Percentiles rank a stretch among this genome's conserved stretches.
These are phyloP conservation scores for Penicillium turbatum DNA, from an alignment of 495 filamentous ascomycete genomes.

Conservation along the genomic window DNA sequence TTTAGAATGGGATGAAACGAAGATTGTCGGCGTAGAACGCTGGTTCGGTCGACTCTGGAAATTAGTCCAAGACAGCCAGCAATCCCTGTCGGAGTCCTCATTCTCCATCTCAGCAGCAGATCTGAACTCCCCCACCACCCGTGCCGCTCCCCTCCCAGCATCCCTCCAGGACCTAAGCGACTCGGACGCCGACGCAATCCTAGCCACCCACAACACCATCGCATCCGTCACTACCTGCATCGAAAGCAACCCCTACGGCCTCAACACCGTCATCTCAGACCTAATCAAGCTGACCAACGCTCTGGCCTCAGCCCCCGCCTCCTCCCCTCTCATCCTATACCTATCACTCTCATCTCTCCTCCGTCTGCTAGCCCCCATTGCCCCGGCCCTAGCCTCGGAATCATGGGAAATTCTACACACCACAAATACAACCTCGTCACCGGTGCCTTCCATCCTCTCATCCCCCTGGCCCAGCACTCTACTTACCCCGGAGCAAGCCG, in stretches of 20 bases:
- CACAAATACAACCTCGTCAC: not conserved
- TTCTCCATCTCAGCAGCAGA: slow-evolving; percentile 18
- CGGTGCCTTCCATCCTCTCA: slow-evolving; percentile 42
- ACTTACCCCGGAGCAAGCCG: slow-evolving; percentile 42
- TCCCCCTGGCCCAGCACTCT: slow-evolving; percentile 50
- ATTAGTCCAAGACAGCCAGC: slow-evolving; percentile 42
- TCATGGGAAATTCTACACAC: slow-evolving; percentile 62
- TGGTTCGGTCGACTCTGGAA: slow-evolving; percentile 70
- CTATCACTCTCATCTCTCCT: slow-evolving; percentile 50
- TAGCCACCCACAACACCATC: slow-evolving; percentile 63
- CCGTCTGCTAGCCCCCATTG: slow-evolving; percentile 69
- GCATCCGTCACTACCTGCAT: slow-evolving; percentile 64
- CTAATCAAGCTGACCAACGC: slow-evolving; percentile 74
- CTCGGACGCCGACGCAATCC: slow-evolving; percentile 55
- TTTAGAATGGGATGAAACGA: slow-evolving; percentile 82
- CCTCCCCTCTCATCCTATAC: slow-evolving; percentile 33
- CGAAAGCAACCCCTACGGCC: slow-evolving; percentile 57
- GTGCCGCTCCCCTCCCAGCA: slow-evolving; percentile 24
- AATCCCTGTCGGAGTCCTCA: slow-evolving; percentile 21
- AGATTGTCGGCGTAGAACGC: slow-evolving; percentile 72
- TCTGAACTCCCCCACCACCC: slow-evolving; percentile 16
- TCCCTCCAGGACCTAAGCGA: slow-evolving; percentile 36
- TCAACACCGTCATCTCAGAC: slow-evolving; percentile 80
- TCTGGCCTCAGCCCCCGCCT: slow-evolving; percentile 40
- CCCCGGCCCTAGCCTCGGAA: slow-evolving; percentile 74